Base-by-base conservation (phyloP, 78 protist species). In the Speleostelium caveatum region DNA sequence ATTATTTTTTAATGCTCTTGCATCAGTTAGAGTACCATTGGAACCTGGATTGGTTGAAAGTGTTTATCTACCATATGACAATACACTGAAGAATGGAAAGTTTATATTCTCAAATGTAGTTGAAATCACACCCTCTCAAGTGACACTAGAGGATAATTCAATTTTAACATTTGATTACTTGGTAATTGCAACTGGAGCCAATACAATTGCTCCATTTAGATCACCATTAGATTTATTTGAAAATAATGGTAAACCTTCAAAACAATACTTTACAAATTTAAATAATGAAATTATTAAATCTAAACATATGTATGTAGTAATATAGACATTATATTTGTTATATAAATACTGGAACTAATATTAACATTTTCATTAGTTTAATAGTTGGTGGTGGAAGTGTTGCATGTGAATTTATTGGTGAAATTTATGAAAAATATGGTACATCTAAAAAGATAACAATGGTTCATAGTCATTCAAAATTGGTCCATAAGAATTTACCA, bases 311-410 rank as follows among this genome's bases (percentile, higher is more conserved):
- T 45, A 45, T 45, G 53, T 45, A 45, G 10, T 45, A 10, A n/a
- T n/a, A n/a, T n/a, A n/a, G n/a, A n/a, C n/a, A n/a, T n/a, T n/a
- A n/a, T n/a, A n/a, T n/a, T n/a, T n/a, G n/a, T n/a, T n/a, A n/a
- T n/a, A n/a, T n/a, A n/a, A n/a, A n/a, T n/a, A n/a, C n/a, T n/a
- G n/a, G n/a, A n/a, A n/a, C n/a, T n/a, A n/a, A n/a, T n/a, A n/a
- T n/a, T n/a, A n/a, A n/a, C n/a, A n/a, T n/a, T 0, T 7, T 24
- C 17, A 24, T 4, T 41, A 72, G 68, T 1, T 26, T 86, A 19
- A 61, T 86, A 10, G 80, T 86, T 36, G 92, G 92, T 63, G 92
- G 92, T 71, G 92, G 92, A 51, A 58, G 66, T 16, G 83, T 73
- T n/a, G 92, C 67, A 3, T 38, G 45, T 7, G 92, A 85, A 36